Base-by-base conservation (phyloP, 495 filamentous ascomycete species). In the Cryomyces antarcticus region DNA sequence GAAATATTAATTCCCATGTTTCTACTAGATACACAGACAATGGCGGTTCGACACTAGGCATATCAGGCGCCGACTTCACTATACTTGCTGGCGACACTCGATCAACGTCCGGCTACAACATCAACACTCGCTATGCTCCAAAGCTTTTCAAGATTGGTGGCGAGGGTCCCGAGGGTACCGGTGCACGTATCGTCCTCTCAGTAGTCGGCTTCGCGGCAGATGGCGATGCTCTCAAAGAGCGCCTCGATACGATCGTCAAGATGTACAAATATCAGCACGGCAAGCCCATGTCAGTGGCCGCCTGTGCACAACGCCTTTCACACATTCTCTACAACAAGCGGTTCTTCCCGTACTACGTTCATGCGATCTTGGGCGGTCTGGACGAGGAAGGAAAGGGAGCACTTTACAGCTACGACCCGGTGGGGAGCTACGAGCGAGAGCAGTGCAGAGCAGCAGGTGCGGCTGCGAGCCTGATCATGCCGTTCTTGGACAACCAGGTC, bases 401-500 rank as follows among this genome's bases (percentile, higher is more conserved):
- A 35, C 66, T 97, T 36, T 97, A 93, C 69, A 88, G 82, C 46
- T 97, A 97, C 66, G 89, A 97, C 51, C 88, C 92, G 4, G 86
- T 97, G 12, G 89, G 89, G 47, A 89, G 82, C 48, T 95, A 94
- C 60, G 89, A 96, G 66, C 65, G 89, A 52, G 89, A 96, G 63
- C 80, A 88, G 62, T 95, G 92, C 63, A 78, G 86, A 31, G 87
- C 92, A 13, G 89, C 83, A 13, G 89, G 89, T 43, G 85, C 89
- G n/a, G 89, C 92, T 30, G 80, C 83, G 33, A 93, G 83, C 51
- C 66, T 97, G 63, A 97, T 97, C 60, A 96, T 95, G 81, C 89
- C 89, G 4, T 96, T 97, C 69, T 67, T 97, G 57, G 89, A 97
- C 61, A 97, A 96, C 58, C 92, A 97, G 62, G 89, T 97, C 66